Base-by-base conservation (phyloP, 257 asterid species). In the Gentiana macrophylla region DNA sequence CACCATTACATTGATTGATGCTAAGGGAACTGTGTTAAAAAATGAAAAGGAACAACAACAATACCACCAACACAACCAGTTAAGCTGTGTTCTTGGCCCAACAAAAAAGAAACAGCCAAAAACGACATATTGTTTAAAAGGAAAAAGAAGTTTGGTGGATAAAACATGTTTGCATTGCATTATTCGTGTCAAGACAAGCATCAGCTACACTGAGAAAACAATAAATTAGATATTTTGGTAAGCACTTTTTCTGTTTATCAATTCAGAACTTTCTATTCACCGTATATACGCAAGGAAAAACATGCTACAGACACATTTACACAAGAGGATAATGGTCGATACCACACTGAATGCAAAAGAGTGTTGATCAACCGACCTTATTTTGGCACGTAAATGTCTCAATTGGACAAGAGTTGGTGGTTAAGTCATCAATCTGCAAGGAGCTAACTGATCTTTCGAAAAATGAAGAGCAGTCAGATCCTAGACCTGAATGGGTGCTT, bases 341-440 rank as follows among this genome's bases (percentile, higher is more conserved):
- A 70, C 74, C 68, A 62, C 75, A 57, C 62, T 63, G 33, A 52
- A 73, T 53, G 68, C 53, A 74, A 45, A 56, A 33, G 74, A 60
- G 59, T 62, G 46, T 52, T 56, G 67, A 35, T 65, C 41, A 56
- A 52, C 60, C 60, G 69, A 44, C 46, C 44, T 65, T 56, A 56
- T 60, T 62, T 67, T 64, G 77, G 70, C 60, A 67, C 51, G 67
- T 49, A 53, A 64, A 78, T 44, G 66, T 50, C 56, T 55, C 62
- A 56, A 68, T 62, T 61, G 75, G 53, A 63, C 52, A 49, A 50
- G 76, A 62, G 64, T 34, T 57, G 56, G 57, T 57, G 61, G 71
- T 57, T 50, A 71, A 70, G 72, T 69, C 79, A 66, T 84, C 86
- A 68, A 91, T 75, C 65, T 73, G 76, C 61, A 91, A 76, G 66